A percentile compares a stretch with the other conserved stretches of the same genome.
These are phyloP conservation scores for Puccinia horiana DNA, from an alignment of 1,284 basidiomycete species.

Conservation along the genomic window DNA sequence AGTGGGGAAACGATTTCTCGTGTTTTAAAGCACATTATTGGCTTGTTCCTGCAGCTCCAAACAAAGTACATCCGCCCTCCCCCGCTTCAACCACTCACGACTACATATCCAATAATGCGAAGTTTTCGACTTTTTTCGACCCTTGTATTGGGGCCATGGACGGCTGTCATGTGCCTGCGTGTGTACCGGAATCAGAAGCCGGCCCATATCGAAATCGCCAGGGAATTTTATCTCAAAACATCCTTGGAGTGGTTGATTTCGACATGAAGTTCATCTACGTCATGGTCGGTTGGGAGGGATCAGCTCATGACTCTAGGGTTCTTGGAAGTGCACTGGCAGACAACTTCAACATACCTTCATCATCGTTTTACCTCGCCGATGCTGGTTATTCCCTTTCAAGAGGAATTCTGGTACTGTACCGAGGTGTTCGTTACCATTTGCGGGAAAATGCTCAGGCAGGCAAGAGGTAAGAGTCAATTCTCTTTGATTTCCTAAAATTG, in stretches of 20 bases:
- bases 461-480: background rate
- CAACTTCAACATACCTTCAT: conserved; percentile 57
- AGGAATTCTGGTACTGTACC: conserved; percentile 56
- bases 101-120: conserved; percentile 53
- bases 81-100: background rate
- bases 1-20: conserved; percentile 51
- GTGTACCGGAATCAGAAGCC: conserved; percentile 53
- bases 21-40: conserved; percentile 29
- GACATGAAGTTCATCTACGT: conserved; percentile 59
- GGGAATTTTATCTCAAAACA: too few species aligned
- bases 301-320: conserved; percentile 58
- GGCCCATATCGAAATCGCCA: conserved; percentile 56
- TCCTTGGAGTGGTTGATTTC: conserved; percentile 57
- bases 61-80: conserved; percentile 44
- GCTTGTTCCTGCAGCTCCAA: conserved; percentile 4
- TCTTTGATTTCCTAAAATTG: too few species aligned
- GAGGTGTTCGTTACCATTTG: conserved; percentile 53
- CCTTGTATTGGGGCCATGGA: conserved; percentile 61
- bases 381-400: conserved; percentile 59
- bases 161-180: conserved; percentile 59
- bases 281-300: conserved; percentile 60
- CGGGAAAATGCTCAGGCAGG: conserved; percentile 50
- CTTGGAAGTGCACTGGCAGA: conserved; percentile 54
- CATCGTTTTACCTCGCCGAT: conserved; percentile 60
- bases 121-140: conserved; percentile 61